phyloP scores from a whole-genome alignment of 2,329 filamentous ascomycete species.

The Penicillium italicum region DNA sequence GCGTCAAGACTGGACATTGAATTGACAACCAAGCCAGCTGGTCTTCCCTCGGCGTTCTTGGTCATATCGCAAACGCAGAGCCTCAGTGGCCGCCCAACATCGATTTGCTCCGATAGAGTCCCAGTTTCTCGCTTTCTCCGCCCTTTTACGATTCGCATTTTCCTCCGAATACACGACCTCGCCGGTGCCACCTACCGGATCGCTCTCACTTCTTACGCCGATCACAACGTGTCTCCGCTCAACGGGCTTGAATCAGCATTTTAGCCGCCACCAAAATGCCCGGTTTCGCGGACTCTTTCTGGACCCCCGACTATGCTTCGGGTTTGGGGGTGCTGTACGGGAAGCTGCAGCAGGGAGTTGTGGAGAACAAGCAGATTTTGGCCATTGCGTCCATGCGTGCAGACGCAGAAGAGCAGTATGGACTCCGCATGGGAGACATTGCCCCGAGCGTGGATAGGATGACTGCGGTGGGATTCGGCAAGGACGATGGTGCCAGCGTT shows the following conservation, averaged over 20 bases:
- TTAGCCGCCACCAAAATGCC: conserved; percentile 59
- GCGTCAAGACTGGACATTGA: background rate
- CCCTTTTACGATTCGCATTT: background rate
- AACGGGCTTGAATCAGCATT: background rate
- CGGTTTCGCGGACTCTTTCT: conserved; percentile 92
- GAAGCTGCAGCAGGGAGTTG: conserved; percentile 93
- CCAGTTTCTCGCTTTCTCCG: background rate
- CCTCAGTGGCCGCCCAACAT: background rate
- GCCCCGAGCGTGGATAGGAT: conserved; percentile 77
- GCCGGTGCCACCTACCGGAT: background rate
- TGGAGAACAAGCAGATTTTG: conserved; percentile 91
- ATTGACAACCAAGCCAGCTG: conserved; percentile 1
- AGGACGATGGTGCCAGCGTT: conserved; percentile 92
- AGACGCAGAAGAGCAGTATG: conserved; percentile 90
- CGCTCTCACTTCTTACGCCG: background rate
- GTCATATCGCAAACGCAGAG: background rate
- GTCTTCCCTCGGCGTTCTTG: conserved; percentile 2
- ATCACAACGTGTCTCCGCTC: background rate
- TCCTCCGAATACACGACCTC: background rate
- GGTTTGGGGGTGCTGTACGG: conserved; percentile 90
- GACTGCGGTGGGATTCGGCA: conserved; percentile 69
- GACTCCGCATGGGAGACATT: conserved; percentile 75
- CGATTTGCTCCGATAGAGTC: conserved; percentile 1
- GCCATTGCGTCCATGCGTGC: conserved; percentile 90
- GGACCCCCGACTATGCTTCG: conserved; percentile 96